Percentiles rank a stretch among this genome's conserved stretches.
Conservation (phyloP, 2,329 filamentous ascomycete genomes). For the Pezicula neosporulosa region DNA sequence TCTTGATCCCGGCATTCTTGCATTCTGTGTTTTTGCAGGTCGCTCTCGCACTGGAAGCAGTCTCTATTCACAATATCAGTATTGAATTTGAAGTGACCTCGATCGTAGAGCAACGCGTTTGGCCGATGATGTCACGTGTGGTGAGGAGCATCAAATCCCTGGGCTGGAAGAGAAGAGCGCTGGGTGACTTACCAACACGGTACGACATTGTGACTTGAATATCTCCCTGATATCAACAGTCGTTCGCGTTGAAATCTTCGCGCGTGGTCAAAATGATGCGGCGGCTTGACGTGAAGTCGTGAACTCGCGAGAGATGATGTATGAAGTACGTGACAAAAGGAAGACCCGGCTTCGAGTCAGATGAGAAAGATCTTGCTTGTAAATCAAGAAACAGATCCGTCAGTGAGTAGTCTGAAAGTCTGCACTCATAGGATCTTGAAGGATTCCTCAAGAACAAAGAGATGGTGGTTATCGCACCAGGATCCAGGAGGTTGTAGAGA, state of each 20-base stretch:
- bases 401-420: no score
- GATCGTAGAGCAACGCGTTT: not conserved
- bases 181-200: not conserved
- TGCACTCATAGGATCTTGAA: no score
- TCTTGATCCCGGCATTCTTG: slow-evolving; percentile 67
- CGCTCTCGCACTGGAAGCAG: slow-evolving; percentile 68
- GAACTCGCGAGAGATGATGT: no score
- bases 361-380: no score
- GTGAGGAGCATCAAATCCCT: not conserved
- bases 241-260: not conserved
- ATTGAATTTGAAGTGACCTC: not conserved
- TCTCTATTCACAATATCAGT: slow-evolving; percentile 47
- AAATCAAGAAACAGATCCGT: no score
- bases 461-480: no score
- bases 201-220: not conserved
- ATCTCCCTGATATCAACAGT: not conserved
- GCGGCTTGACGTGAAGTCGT: no score
- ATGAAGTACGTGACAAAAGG: no score
- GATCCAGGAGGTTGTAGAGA: no score
- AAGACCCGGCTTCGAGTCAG: no score
- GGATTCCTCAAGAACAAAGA: no score
- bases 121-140: slow-evolving; percentile 2
- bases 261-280: no score
- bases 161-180: not conserved
- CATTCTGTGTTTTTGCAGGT: slow-evolving; percentile 71